Evolutionary conservation across 2,329 filamentous ascomycete genomes (phyloP), one percentile per base, ranked within the genome.

Genomic region (Penicillium polonicum): DNA sequence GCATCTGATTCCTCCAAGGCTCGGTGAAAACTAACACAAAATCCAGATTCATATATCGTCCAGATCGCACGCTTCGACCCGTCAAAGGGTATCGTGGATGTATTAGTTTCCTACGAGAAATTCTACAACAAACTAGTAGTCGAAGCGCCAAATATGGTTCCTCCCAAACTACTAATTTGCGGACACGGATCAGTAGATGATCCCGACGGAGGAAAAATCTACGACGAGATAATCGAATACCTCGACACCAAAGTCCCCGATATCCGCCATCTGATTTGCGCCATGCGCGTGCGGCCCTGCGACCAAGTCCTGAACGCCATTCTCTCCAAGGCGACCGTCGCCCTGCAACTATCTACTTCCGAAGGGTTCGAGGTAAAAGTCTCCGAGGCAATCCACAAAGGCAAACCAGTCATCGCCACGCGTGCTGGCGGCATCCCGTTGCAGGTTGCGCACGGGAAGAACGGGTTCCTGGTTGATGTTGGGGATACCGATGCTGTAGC

Each of bases 341-440:
- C 88, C 0, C 82, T 94, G 8, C 90, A 94, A 73, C 84, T 94
- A 6, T 92, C 89, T 3, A 92, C 88, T 0, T 84, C 89, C 36
- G 90, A 94, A 70, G 90, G 90, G 0, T 94, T 94, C 66, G 90
- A 94, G 74, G 88, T 94, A 66, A 94, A 94, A 74, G 89, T 94
- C 5, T 91, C 88, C 0, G 91, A 94, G 74, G 90, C 89, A 1
- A 80, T 93, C 23, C 90, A 92, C 69, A 90, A 91, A 44, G 90
- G 90, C 15, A 85, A 88, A 2, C 90, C 90, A 1, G 83, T 92
- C 66, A 91, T 94, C 61, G 89, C 88, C 3, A 90, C 88, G 1
- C 80, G 81, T 21, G 86, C 87, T 1, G 90, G 90, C n/a, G 90
- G 90, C 12, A 92, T 94, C 52, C 89, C 90, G 1, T 79, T 93